A percentile compares a stretch with the other conserved stretches of the same genome.
These are phyloP conservation scores for Omphalotus guepiniiformis DNA, from an alignment of 768 basidiomycete species.

Conservation along the genomic window DNA sequence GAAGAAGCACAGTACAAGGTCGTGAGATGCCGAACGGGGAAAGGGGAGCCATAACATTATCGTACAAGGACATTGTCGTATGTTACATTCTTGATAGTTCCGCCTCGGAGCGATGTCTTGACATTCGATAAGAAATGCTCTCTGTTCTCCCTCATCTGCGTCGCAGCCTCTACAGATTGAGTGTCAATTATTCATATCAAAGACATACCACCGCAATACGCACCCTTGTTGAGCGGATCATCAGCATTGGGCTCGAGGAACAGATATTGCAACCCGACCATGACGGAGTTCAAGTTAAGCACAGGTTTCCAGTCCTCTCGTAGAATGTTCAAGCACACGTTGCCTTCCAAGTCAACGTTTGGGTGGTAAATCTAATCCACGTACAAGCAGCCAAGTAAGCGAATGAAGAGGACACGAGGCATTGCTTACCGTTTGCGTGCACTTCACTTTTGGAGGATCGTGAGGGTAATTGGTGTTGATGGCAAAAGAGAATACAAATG, in stretches of 20 bases:
- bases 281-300: conserved; percentile 93
- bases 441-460: conserved; percentile 98
- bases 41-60: conserved; percentile 23
- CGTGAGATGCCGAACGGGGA: conserved; percentile 11
- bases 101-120: conserved; percentile 82
- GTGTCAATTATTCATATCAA: background rate
- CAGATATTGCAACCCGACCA: conserved; percentile 97
- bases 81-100: conserved; percentile 66
- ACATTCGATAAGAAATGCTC: conserved; percentile 84
- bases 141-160: conserved; percentile 87
- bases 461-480: conserved; percentile 99
- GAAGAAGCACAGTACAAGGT: conserved; percentile 13
- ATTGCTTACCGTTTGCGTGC: conserved; percentile 78
- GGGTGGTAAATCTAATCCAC: conserved; percentile 90
- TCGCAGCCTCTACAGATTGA: conserved; percentile 75
- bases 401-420: background rate
- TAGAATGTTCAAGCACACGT: conserved; percentile 97
- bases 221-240: conserved; percentile 97
- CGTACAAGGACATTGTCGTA: conserved; percentile 71
- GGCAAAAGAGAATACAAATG: conserved; percentile 89
- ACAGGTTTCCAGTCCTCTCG: conserved; percentile 99
- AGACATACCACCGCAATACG: conserved; percentile 16
- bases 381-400: background rate
- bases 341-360: conserved; percentile 96
- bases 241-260: conserved; percentile 99